phyloP scores from a whole-genome alignment of 306 rosid genomes.

The Ochetophila trinervis region DNA sequence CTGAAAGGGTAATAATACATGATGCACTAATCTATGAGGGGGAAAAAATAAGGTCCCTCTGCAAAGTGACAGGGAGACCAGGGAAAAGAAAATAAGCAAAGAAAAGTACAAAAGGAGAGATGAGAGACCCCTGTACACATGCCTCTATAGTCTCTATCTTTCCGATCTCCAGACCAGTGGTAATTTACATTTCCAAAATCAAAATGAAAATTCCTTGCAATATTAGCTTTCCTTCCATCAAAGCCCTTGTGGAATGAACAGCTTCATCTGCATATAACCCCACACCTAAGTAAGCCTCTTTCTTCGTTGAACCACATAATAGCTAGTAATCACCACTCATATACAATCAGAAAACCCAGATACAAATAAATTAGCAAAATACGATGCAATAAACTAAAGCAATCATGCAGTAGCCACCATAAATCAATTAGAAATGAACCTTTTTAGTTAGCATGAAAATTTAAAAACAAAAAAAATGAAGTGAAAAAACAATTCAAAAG shows the following conservation, averaged over 20 bases:
- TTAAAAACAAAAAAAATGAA: too few species aligned
- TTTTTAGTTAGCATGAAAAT: not conserved
- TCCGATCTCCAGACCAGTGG: slow-evolving; percentile 65
- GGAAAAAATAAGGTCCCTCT: slow-evolving; percentile 49
- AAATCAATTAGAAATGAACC: too few species aligned
- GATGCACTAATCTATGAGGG: slow-evolving; percentile 64
- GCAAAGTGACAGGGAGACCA: slow-evolving; percentile 44
- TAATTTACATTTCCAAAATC: slow-evolving; percentile 67
- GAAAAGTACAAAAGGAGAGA: slow-evolving; percentile 50
- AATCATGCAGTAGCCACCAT: slow-evolving; percentile 1
- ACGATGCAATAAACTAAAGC: not conserved
- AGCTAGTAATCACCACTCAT: not conserved
- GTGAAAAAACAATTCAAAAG: not conserved
- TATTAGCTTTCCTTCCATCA: slow-evolving; percentile 37
- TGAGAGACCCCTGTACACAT: slow-evolving; percentile 80
- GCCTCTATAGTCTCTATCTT: slow-evolving; percentile 80
- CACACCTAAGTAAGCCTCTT: slow-evolving; percentile 24
- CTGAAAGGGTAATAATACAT: slow-evolving; percentile 62
- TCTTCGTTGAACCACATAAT: not conserved
- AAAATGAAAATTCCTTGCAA: slow-evolving; percentile 45
- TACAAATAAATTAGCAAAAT: not conserved
- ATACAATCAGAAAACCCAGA: not conserved
- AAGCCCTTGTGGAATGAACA: slow-evolving; percentile 52
- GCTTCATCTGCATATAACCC: slow-evolving; percentile 62
- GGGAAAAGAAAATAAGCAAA: slow-evolving; percentile 24